Conservation (phyloP, 106 monocot species). For the Posidonia australis region DNA sequence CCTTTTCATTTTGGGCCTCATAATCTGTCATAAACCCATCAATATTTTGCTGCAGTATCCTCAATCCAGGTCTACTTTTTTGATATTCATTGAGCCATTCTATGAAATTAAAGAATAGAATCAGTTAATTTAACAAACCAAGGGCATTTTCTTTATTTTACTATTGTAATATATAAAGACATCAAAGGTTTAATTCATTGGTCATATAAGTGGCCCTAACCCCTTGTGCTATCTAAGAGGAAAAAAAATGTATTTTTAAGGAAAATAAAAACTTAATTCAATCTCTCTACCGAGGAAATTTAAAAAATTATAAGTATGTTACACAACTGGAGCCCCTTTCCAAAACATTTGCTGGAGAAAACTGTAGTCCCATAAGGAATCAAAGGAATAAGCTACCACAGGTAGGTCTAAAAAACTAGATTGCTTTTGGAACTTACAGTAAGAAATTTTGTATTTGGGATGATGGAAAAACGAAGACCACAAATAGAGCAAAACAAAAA, state of each 20-base stretch:
- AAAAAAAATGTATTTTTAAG: neutral
- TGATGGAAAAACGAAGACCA: too few relatives aligned
- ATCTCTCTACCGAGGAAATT: too few relatives aligned
- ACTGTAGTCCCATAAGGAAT: too few relatives aligned
- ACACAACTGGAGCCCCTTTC: neutral
- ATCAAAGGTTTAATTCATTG: too few relatives aligned
- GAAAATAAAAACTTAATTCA: too few relatives aligned
- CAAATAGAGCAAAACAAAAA: too few relatives aligned
- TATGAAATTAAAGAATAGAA: conserved; percentile 15
- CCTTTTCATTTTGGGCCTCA: conserved; percentile 70
- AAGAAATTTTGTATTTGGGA: too few relatives aligned
- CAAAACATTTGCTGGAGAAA: neutral
- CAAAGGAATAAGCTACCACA: too few relatives aligned
- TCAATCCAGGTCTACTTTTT: conserved; percentile 59
- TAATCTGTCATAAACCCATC: conserved; percentile 58
- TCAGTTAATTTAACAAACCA: neutral
- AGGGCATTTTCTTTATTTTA: neutral
- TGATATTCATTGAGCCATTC: conserved; percentile 82
- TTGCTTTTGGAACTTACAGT: too few relatives aligned
- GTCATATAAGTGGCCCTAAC: too few relatives aligned
- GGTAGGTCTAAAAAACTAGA: too few relatives aligned
- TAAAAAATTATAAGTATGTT: neutral
- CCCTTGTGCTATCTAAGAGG: too few relatives aligned
- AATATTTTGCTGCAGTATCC: conserved; percentile 57
- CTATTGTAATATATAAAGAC: neutral